Evolutionary conservation across 352 stramenopile genomes (phyloP).

Genomic region (Phytophthora boehmeriae): DNA sequence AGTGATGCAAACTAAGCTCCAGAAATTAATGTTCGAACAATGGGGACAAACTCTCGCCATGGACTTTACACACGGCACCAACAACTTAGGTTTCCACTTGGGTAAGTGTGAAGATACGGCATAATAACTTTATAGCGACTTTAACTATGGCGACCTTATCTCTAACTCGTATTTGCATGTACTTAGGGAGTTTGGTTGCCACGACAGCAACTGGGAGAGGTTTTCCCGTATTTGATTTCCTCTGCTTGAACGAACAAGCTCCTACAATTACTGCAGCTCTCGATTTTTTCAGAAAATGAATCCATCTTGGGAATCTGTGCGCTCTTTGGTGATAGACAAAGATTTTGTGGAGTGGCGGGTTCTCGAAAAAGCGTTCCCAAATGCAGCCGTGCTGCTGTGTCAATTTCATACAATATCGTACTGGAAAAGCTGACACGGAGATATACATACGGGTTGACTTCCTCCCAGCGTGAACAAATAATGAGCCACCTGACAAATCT

Average conservation of each 20-base stretch:
- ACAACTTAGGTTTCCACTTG: not conserved
- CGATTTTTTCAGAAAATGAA: conserved; percentile 22
- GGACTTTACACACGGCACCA: not conserved
- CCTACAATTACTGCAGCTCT: conserved; percentile 15
- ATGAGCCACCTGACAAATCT: conserved; percentile 2
- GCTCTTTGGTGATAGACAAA: conserved; percentile 26
- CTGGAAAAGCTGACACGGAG: conserved; percentile 24
- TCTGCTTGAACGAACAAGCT: conserved; percentile 22
- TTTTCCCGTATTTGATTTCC: conserved; percentile 27
- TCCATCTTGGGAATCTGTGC: conserved; percentile 4
- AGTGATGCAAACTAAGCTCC: not conserved
- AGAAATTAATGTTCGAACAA: not conserved
- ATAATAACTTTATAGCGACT: not conserved
- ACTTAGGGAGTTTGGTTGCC: conserved; percentile 21
- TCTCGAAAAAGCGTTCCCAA: conserved; percentile 15
- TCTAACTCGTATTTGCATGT: not conserved
- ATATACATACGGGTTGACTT: conserved; percentile 9
- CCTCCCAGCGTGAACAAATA: conserved; percentile 14
- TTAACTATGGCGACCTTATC: too few relatives aligned
- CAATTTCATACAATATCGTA: conserved; percentile 14
- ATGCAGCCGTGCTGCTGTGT: not conserved
- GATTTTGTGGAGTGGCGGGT: conserved; percentile 28
- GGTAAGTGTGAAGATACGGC: not conserved
- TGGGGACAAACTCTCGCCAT: not conserved
- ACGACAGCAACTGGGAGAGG: conserved; percentile 19